These are phyloP conservation scores for Aspergillus fijiensis DNA, from an alignment of 2,329 filamentous ascomycete species.

Conservation along the genomic window DNA sequence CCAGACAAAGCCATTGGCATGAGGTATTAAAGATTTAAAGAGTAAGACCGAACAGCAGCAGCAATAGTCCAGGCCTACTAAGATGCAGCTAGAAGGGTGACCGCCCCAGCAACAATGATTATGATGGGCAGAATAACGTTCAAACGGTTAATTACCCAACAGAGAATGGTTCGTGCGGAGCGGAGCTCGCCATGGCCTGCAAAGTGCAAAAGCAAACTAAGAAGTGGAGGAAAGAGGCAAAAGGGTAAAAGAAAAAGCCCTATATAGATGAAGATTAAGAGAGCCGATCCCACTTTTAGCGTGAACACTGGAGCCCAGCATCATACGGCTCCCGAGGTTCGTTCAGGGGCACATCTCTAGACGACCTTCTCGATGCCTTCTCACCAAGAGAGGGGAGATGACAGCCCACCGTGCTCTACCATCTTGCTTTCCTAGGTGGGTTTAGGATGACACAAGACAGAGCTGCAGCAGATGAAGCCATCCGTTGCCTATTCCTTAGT, in stretches of 20 bases:
- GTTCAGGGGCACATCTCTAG: slow-evolving; percentile 4
- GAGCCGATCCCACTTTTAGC: slow-evolving; percentile 6
- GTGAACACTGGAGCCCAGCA: slow-evolving; percentile 3
- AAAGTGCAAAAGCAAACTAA: slow-evolving; percentile 2
- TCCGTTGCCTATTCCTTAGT: slow-evolving; percentile 9
- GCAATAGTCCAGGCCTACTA: slow-evolving; percentile 9
- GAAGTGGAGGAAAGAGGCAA: slow-evolving; percentile 2
- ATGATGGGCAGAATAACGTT: slow-evolving; percentile 22
- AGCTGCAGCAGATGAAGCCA: slow-evolving; percentile 9
- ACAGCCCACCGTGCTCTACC: not conserved
- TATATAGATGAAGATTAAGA: slow-evolving; percentile 3
- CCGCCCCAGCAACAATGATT: slow-evolving; percentile 17
- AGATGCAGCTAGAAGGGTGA: slow-evolving; percentile 18
- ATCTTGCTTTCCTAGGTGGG: not conserved
- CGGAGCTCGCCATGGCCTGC: slow-evolving; percentile 16
- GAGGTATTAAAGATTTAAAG: slow-evolving; percentile 12
- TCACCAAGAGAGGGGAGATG: not conserved
- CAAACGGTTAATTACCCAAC: slow-evolving; percentile 16
- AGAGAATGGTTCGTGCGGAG: slow-evolving; percentile 22
- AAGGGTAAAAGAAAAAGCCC: slow-evolving; percentile 2
- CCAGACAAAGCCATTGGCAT: slow-evolving; percentile 8
- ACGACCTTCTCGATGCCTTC: not conserved
- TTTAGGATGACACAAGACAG: not conserved
- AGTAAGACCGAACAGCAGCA: slow-evolving; percentile 6
- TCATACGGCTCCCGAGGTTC: not conserved